Base-by-base conservation (phyloP, 345 rosid genomes). In the Durio zibethinus region DNA sequence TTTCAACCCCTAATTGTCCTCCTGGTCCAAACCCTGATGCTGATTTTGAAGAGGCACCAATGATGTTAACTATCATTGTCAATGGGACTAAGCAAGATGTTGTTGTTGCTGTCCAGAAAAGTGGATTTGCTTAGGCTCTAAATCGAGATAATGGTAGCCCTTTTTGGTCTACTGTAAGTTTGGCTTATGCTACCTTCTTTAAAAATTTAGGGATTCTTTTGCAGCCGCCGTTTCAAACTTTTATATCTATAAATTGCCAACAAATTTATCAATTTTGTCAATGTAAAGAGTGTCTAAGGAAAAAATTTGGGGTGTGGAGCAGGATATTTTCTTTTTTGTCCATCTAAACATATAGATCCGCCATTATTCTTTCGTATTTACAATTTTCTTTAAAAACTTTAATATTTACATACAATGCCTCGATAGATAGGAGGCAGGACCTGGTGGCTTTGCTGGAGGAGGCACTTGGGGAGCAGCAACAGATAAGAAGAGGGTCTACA, bases 111-210 rank as follows among this genome's bases (percentile, higher is more conserved):
- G 85, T 85, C n/a, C 89, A 85, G 61, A 86, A 88, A 76, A 88
- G 87, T 27, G 89, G 89, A 4, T 86, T 84, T n/a, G 86, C 87
- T 31, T 85, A 85, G 90, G 88, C 87, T 62, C 71, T 89, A 8
- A 85, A 85, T 53, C 81, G 89, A 1, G 81, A 85, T 25, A 80
- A 59, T 16, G 85, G 90, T 5, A 66, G 8, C 31, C 81, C 84
- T 14, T 38, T 87, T 5, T 85, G 92, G 92, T 80, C 73, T 21
- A 85, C 77, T 25, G 90, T 87, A 74, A 78, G 84, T 67, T 67
- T 23, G 53, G 1, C 72, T 67, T 67, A 42, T 23, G 15, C 35
- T 63, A 29, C 47, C 47, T 43, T 10, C 10, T 43, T 43, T 43
- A 43, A 38, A 5, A 4, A 3, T 23, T 25, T 11, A 8, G 5